Evolutionary conservation across 768 basidiomycete species (phyloP).

Genomic region (Podaxis pistillaris): DNA sequence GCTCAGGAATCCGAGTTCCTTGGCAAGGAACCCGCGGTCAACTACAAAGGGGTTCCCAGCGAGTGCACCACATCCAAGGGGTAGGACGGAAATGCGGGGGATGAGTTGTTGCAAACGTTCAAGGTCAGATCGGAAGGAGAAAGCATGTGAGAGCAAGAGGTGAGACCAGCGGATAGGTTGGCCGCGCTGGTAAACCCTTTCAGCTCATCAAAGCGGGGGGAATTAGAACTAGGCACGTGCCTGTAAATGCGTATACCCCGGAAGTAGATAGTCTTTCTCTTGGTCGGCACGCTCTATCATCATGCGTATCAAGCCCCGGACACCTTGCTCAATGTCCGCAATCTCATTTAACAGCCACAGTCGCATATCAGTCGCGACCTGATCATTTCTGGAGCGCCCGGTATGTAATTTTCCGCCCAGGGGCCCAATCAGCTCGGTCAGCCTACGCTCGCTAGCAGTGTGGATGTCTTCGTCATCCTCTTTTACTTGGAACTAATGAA

Average conservation of each 20-base stretch:
- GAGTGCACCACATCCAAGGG: constrained; percentile 91
- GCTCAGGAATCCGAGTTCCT: constrained; percentile 85
- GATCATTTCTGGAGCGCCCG: constrained; percentile 95
- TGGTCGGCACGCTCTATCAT: constrained; percentile 92
- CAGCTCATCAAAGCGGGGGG: neutral
- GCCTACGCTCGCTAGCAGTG: constrained; percentile 94
- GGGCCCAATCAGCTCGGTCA: constrained; percentile 90
- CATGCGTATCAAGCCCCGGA: constrained; percentile 81
- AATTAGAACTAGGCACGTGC: constrained; percentile 37
- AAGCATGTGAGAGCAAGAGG: constrained; percentile 91
- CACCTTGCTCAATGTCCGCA: constrained; percentile 56
- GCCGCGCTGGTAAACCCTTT: constrained; percentile 63
- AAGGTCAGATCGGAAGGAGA: constrained; percentile 88
- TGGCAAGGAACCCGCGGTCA: constrained; percentile 89
- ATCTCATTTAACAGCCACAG: constrained; percentile 90
- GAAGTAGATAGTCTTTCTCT: constrained; percentile 87
- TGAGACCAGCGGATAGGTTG: constrained; percentile 99
- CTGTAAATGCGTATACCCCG: constrained; percentile 98
- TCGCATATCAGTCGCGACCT: constrained; percentile 98
- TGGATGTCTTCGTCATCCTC: constrained; percentile 99
- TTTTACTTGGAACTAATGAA: constrained; percentile 63
- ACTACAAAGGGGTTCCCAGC: constrained; percentile 96
- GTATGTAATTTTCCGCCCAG: constrained; percentile 97
- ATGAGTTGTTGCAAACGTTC: constrained; percentile 80
- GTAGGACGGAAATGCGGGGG: constrained; percentile 90